A percentile compares a stretch with the other conserved stretches of the same genome.
These are phyloP conservation scores for Nakazawaea anatomiae DNA, from an alignment of 805 yeast species.

Conservation along the genomic window DNA sequence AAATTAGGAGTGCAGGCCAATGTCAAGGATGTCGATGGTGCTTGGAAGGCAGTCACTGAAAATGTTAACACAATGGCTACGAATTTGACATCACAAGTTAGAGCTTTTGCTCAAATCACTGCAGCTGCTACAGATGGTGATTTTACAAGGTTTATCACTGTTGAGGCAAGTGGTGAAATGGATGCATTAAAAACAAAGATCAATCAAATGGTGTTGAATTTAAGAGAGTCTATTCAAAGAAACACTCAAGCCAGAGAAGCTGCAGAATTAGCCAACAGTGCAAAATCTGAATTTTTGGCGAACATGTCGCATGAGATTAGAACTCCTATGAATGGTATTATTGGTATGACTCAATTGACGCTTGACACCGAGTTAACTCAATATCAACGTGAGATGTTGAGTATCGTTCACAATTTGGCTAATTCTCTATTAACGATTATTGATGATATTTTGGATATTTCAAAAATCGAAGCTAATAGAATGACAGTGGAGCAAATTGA, in stretches of 20 bases:
- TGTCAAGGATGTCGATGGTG: conserved; percentile 83
- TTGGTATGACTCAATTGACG: conserved; percentile 88
- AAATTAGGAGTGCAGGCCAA: conserved; percentile 90
- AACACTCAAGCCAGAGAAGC: conserved; percentile 94
- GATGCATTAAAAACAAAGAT: conserved; percentile 58
- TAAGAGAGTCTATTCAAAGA: conserved; percentile 85
- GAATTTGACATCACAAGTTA: conserved; percentile 85
- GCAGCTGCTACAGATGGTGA: conserved; percentile 95
- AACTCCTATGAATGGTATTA: conserved; percentile 90
- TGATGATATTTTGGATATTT: conserved; percentile 86
- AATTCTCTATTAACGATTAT: conserved; percentile 80
- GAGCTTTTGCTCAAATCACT: conserved; percentile 90
- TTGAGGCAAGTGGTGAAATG: conserved; percentile 92
- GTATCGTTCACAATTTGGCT: conserved; percentile 84
- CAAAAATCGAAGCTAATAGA: conserved; percentile 89
- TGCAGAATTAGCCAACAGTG: conserved; percentile 84
- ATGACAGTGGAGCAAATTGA: conserved; percentile 91
- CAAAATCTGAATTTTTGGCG: conserved; percentile 86
- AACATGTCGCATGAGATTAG: conserved; percentile 85
- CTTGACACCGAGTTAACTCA: conserved; percentile 85
- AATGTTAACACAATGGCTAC: conserved; percentile 93
- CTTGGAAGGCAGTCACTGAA: conserved; percentile 88
- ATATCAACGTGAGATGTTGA: conserved; percentile 86
- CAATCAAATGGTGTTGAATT: conserved; percentile 79
- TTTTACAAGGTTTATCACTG: conserved; percentile 83